Percentiles rank a stretch among this genome's conserved stretches.
These are phyloP conservation scores for Nannochloropsis oceanica DNA, from an alignment of 108 stramenopile species.

Conservation along the genomic window DNA sequence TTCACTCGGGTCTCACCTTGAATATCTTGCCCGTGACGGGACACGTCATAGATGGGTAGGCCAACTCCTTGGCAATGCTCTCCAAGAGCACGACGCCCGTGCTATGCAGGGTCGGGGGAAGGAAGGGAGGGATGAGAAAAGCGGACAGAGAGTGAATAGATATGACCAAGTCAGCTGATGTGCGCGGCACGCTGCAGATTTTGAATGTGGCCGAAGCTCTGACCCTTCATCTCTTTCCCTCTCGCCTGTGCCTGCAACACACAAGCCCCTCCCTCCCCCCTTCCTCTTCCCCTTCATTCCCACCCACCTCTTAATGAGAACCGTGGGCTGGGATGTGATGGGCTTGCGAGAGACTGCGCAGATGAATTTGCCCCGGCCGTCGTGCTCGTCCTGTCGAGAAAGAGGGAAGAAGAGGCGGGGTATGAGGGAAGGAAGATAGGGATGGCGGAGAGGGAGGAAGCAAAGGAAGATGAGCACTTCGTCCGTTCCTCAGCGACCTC, in stretches of 20 bases:
- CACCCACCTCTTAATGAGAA: conserved; percentile 20
- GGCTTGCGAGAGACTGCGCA: conserved; percentile 26
- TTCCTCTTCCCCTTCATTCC: background rate
- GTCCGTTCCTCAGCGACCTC: background rate
- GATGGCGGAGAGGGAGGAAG: background rate
- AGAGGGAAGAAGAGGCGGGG: background rate
- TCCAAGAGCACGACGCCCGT: conserved; percentile 29
- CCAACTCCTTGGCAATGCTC: conserved; percentile 30
- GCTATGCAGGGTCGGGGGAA: background rate
- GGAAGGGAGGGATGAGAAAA: background rate
- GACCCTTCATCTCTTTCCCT: background rate
- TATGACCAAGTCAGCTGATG: background rate
- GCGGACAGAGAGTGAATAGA: background rate
- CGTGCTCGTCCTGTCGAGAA: background rate
- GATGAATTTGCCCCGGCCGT: conserved; percentile 7
- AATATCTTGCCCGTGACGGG: conserved; percentile 37
- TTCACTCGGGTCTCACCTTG: background rate
- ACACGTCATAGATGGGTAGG: conserved; percentile 34
- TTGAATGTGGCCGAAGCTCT: background rate
- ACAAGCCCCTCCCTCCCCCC: background rate
- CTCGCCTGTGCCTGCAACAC: background rate
- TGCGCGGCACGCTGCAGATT: background rate
- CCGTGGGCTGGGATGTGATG: conserved; percentile 24
- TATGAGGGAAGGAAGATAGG: background rate
- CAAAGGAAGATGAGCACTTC: background rate